These are phyloP conservation scores for Echria macrotheca DNA, from an alignment of 495 filamentous ascomycete species.

Conservation along the genomic window DNA sequence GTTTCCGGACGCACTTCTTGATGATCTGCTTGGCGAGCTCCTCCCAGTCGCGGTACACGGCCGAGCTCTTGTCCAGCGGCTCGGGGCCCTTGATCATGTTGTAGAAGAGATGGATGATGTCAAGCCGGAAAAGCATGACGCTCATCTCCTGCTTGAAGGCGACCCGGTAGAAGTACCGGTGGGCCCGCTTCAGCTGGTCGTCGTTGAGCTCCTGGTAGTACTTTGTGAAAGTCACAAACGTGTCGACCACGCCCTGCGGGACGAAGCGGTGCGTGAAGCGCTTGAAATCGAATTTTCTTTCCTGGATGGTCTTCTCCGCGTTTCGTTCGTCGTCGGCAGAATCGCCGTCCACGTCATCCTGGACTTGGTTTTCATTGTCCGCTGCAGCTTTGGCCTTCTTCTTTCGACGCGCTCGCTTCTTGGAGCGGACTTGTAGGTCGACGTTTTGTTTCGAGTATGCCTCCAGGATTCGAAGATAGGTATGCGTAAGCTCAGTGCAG, in stretches of 20 bases:
- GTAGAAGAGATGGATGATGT: conserved; percentile 83
- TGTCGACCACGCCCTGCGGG: conserved; percentile 79
- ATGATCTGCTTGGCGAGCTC: conserved; percentile 78
- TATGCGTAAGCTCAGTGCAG: conserved; percentile 83
- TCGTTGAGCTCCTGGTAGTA: conserved; percentile 78
- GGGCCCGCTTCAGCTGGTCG: conserved; percentile 82
- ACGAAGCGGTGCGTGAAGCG: conserved; percentile 76
- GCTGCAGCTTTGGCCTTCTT: conserved; percentile 52
- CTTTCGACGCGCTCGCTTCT: conserved; percentile 60
- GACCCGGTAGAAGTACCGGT: conserved; percentile 91
- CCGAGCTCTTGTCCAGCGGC: conserved; percentile 56
- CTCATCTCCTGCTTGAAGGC: conserved; percentile 92
- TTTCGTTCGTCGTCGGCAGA: conserved; percentile 72
- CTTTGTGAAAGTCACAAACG: conserved; percentile 73
- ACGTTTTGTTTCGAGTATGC: conserved; percentile 90
- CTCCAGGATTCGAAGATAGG: conserved; percentile 88
- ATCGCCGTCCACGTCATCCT: conserved; percentile 50
- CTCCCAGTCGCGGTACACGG: conserved; percentile 84
- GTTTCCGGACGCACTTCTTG: conserved; percentile 67
- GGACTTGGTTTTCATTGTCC: conserved; percentile 24
- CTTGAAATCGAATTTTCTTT: conserved; percentile 91
- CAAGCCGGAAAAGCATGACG: conserved; percentile 81
- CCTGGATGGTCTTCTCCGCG: conserved; percentile 62
- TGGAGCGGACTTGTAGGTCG: conserved; percentile 85
- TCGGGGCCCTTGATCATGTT: conserved; percentile 90